A percentile compares a stretch with the other conserved stretches of the same genome.
Evolutionary conservation across 805 yeast species (phyloP).

Genomic region (Candida boidinii): DNA sequence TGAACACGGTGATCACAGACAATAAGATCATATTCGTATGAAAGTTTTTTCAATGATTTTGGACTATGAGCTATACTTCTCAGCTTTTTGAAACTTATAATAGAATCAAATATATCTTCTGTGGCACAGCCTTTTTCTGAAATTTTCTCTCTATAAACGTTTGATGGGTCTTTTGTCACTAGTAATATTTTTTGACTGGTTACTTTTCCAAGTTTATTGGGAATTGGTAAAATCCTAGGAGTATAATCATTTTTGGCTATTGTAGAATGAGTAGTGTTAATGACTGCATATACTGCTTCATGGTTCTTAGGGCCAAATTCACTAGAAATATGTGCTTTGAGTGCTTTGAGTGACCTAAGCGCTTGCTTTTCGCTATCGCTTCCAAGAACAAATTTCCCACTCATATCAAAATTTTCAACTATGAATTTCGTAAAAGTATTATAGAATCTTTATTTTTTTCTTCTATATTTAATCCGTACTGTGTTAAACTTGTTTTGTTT

Average conservation of each 20-base stretch:
- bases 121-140: constrained; percentile 43
- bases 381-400: constrained; percentile 8
- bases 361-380: constrained; percentile 9
- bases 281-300: constrained; percentile 30
- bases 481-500: too few species aligned
- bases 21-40: constrained; percentile 56
- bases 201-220: constrained; percentile 39
- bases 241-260: constrained; percentile 36
- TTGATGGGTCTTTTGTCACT: constrained; percentile 68
- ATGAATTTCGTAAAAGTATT: too few species aligned
- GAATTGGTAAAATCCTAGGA: constrained; percentile 53
- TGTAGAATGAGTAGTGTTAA: constrained; percentile 40
- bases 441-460: too few species aligned
- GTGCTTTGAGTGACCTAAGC: constrained; percentile 19
- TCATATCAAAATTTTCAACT: background rate
- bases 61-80: constrained; percentile 36
- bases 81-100: constrained; percentile 50
- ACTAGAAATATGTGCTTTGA: constrained; percentile 21
- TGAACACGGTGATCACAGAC: constrained; percentile 65
- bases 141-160: constrained; percentile 42
- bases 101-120: constrained; percentile 52
- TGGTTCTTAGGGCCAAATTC: constrained; percentile 15
- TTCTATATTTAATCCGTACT: too few species aligned
- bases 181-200: constrained; percentile 46
- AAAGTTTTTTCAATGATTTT: constrained; percentile 37